These are phyloP conservation scores for Senna siamea DNA, from an alignment of 306 rosid genomes.

Conservation along the genomic window DNA sequence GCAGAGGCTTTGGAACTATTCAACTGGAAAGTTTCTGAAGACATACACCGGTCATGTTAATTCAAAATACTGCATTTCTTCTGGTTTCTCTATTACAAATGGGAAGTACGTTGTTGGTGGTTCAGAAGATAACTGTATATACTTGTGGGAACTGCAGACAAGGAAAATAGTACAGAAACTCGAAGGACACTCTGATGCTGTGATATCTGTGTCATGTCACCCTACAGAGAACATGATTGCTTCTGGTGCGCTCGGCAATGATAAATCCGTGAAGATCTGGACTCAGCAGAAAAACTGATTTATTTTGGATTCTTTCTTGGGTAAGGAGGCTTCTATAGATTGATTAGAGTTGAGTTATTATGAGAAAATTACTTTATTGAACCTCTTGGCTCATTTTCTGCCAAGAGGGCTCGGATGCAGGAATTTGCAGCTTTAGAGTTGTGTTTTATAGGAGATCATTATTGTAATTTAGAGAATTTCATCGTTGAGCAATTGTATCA, in stretches of 20 bases:
- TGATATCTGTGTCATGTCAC: conserved; percentile 87
- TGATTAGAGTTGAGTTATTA: conserved; percentile 22
- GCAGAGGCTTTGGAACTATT: conserved; percentile 96
- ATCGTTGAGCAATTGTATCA: neutral
- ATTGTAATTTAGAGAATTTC: conserved; percentile 7
- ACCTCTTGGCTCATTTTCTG: conserved; percentile 32
- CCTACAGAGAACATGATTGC: conserved; percentile 90
- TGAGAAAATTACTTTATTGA: conserved; percentile 14
- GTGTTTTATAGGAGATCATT: conserved; percentile 18
- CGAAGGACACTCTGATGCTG: conserved; percentile 94
- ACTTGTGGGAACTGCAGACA: conserved; percentile 87
- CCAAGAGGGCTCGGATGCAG: conserved; percentile 13
- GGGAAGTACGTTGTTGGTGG: conserved; percentile 93
- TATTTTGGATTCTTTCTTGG: conserved; percentile 7
- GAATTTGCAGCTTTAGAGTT: conserved; percentile 25
- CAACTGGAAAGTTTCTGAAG: conserved; percentile 90
- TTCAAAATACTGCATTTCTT: conserved; percentile 83
- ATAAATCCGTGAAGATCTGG: conserved; percentile 93
- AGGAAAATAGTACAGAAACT: conserved; percentile 82
- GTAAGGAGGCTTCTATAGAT: too few relatives aligned
- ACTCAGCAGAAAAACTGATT: conserved; percentile 67
- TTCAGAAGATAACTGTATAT: conserved; percentile 82
- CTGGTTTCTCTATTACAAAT: conserved; percentile 80
- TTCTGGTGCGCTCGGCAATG: conserved; percentile 92
- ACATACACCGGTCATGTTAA: conserved; percentile 81